Conservation (phyloP, 2,329 filamentous ascomycete genomes). For the Arthrobotrys sphaeroides region DNA sequence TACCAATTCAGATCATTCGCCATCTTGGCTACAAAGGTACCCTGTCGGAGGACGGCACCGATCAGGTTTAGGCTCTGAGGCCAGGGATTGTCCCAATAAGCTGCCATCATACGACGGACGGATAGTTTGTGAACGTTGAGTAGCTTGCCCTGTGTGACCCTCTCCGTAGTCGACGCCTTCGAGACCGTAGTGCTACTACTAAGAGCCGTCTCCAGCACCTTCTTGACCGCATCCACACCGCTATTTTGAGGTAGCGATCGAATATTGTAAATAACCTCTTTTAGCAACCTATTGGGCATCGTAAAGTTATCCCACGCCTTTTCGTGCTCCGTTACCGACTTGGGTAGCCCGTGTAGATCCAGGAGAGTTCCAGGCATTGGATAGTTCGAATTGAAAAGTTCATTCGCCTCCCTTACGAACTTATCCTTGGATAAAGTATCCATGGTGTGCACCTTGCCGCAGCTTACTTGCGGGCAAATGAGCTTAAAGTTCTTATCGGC, state of each 20-base stretch:
- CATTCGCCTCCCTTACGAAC: slow-evolving; percentile 69
- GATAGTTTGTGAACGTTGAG: slow-evolving; percentile 60
- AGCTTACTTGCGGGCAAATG: slow-evolving; percentile 64
- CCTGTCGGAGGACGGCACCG: slow-evolving; percentile 56
- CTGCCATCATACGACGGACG: slow-evolving; percentile 74
- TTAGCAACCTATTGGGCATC: slow-evolving; percentile 71
- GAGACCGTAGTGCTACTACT: slow-evolving; percentile 61
- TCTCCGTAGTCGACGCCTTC: slow-evolving; percentile 59
- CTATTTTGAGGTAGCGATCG: slow-evolving; percentile 58
- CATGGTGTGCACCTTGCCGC: slow-evolving; percentile 66
- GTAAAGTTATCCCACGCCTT: slow-evolving; percentile 60
- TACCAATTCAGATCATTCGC: slow-evolving; percentile 54
- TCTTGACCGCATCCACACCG: slow-evolving; percentile 67
- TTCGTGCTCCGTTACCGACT: slow-evolving; percentile 58
- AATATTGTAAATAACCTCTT: slow-evolving; percentile 62
- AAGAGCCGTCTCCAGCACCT: slow-evolving; percentile 65
- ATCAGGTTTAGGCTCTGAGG: slow-evolving; percentile 53
- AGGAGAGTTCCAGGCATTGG: slow-evolving; percentile 77
- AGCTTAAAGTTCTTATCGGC: slow-evolving; percentile 68
- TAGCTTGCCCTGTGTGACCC: slow-evolving; percentile 33
- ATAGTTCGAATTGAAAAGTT: slow-evolving; percentile 63
- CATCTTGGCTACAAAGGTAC: slow-evolving; percentile 57
- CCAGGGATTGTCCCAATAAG: slow-evolving; percentile 73
- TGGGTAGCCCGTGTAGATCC: slow-evolving; percentile 66
- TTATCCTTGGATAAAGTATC: slow-evolving; percentile 71